These are phyloP conservation scores for Wallacemonas sp. DNA, from an alignment of 208 protist genomes.

Conservation along the genomic window DNA sequence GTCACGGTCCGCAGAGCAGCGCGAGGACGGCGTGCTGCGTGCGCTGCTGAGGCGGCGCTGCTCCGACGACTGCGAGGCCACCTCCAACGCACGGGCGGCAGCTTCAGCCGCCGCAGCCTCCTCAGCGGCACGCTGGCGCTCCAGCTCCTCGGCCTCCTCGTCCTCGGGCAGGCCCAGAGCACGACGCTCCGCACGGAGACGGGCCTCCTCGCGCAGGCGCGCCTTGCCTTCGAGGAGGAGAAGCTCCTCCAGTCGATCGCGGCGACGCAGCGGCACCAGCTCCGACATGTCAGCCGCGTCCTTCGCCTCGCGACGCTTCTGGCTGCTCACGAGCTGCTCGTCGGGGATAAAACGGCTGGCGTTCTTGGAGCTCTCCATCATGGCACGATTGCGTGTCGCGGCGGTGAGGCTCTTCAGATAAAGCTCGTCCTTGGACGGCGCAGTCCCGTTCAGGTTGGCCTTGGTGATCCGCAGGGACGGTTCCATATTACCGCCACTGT, in stretches of 20 bases:
- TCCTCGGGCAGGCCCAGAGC: conserved; percentile 47
- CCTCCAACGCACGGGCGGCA: conserved; percentile 1
- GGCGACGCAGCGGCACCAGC: conserved; percentile 78
- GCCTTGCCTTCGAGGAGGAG: conserved; percentile 84
- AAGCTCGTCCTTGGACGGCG: conserved; percentile 62
- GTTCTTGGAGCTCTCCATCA: conserved; percentile 71
- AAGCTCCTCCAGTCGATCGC: conserved; percentile 87
- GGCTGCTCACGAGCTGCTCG: conserved; percentile 78
- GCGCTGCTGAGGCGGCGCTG: conserved; percentile 36
- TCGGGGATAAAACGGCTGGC: conserved; percentile 75
- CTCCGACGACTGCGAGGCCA: conserved; percentile 26
- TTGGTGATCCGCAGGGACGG: conserved; percentile 32
- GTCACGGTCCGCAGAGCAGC: conserved; percentile 32
- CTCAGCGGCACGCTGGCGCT: conserved; percentile 7
- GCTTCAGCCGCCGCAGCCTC: background rate
- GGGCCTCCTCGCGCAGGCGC: conserved; percentile 57
- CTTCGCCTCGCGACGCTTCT: conserved; percentile 61
- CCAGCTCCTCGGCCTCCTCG: conserved; percentile 21
- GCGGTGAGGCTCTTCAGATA: conserved; percentile 73
- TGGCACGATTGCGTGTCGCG: conserved; percentile 47
- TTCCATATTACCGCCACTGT: conserved; percentile 17
- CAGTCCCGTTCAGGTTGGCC: conserved; percentile 27
- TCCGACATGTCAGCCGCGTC: conserved; percentile 54
- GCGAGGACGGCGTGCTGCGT: conserved; percentile 18
- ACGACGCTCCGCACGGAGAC: conserved; percentile 55